Conservation (phyloP, 2,329 filamentous ascomycete genomes). For the Colletotrichum destructivum region DNA sequence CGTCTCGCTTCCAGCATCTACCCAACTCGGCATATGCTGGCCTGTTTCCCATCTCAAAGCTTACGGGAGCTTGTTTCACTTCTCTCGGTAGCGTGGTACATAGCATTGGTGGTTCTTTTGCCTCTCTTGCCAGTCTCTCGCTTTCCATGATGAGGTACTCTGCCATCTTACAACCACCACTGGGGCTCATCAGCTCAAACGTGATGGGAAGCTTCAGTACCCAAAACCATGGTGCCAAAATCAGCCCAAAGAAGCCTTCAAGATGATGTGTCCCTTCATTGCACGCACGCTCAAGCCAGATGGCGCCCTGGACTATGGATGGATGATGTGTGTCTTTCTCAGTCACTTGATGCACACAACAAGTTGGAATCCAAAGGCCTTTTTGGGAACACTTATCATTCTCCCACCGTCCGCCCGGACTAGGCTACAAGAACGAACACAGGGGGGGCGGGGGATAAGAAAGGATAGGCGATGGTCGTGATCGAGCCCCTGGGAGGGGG, state of each 20-base stretch:
- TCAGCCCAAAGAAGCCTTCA: slow-evolving; percentile 5
- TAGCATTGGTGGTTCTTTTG: slow-evolving; percentile 11
- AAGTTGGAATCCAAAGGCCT: slow-evolving; percentile 7
- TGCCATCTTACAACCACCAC: slow-evolving; percentile 15
- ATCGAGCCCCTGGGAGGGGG: slow-evolving; percentile 4
- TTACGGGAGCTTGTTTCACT: slow-evolving; percentile 33
- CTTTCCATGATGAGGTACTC: slow-evolving; percentile 30
- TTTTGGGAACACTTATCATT: slow-evolving; percentile 11
- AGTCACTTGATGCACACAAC: slow-evolving; percentile 26
- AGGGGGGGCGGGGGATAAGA: not conserved
- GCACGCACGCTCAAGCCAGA: not conserved
- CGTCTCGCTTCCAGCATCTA: slow-evolving; percentile 33
- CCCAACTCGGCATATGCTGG: slow-evolving; percentile 19
- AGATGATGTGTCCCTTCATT: slow-evolving; percentile 2
- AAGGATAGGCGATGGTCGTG: slow-evolving; percentile 23
- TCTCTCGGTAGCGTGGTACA: slow-evolving; percentile 16
- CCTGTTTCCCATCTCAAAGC: slow-evolving; percentile 34
- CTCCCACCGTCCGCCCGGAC: slow-evolving; percentile 19
- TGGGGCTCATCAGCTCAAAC: slow-evolving; percentile 14
- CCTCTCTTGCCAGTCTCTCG: slow-evolving; percentile 3
- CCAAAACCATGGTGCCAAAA: not conserved
- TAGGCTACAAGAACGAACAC: slow-evolving; percentile 23
- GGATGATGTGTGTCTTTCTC: slow-evolving; percentile 20
- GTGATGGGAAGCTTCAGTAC: slow-evolving; percentile 13
- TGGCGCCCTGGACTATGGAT: not conserved